Evolutionary conservation across 441 rosid species (phyloP), one percentile per base, ranked within the genome.

Genomic region (Euphorbia corollata): DNA sequence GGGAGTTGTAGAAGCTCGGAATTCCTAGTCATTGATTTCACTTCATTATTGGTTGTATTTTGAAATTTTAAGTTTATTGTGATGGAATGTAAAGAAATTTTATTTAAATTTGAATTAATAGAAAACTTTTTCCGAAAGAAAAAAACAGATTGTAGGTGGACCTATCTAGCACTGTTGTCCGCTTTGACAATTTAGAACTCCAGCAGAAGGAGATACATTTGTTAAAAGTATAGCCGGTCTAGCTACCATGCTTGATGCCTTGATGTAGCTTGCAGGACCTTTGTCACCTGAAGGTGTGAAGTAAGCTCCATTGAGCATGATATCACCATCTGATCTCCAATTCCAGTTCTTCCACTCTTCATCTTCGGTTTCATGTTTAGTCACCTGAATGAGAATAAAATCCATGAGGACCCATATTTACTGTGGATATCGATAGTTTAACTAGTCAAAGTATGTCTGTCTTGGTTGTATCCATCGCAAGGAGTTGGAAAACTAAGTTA

Each of bases 251-350:
- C 94, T 87, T 15, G 96, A 91, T 30, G 96, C 96, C 61, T 87
- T 81, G 13, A 87, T 86, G 39, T 88, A 89, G 85, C 86, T 87
- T 61, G 78, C 81, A 0, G 94, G 78, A 11, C 89, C 82, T 6
- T 81, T 81, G 24, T 84, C 85, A 24, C 98, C 96, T 0, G 97
- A 91, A 16, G 86, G 77, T 64, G 85, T 89, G 77, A 91, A 91
- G 77, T 73, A 87, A 67, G 96, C 96, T 12, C 96, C 94, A 58
- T 89, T 89, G 27, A 83, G 78, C 80, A 89, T 69, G 64, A 91
- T 64, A 74, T 91, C 96, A 61, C 96, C 95, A 71, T 86, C 92
- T 9, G 95, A 87, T 76, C 93, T 82, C 97, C 97, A 88, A 45
- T 89, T 87, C 97, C 94, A 91, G 63, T 71, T 41, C 75, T 74